A percentile compares a stretch with the other conserved stretches of the same genome.
phyloP scores from a whole-genome alignment of 257 asterid genomes.

The Solanum rostratum region DNA sequence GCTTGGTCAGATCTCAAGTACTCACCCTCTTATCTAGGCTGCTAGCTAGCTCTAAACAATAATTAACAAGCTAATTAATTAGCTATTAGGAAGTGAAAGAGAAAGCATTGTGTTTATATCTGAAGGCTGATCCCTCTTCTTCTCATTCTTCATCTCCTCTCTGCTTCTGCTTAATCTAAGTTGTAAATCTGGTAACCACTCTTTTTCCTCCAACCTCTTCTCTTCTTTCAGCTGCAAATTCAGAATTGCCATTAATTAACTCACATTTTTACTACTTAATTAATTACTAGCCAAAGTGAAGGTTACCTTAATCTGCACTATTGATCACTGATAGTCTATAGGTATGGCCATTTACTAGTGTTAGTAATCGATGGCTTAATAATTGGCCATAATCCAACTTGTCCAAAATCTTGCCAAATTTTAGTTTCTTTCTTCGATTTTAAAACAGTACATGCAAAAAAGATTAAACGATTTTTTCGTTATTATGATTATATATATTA shows the following conservation, averaged over 20 bases:
- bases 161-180: conserved; percentile 38
- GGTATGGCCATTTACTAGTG: too few species aligned
- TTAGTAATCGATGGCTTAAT: too few species aligned
- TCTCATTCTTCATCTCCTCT: conserved; percentile 14
- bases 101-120: conserved; percentile 74
- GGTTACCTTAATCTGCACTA: too few species aligned
- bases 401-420: too few species aligned
- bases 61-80: background rate
- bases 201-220: conserved; percentile 12
- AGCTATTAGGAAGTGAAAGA: conserved; percentile 30
- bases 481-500: too few species aligned
- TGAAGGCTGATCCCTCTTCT: conserved; percentile 19
- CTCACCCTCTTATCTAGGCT: conserved; percentile 28
- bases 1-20: conserved; percentile 61
- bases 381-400: too few species aligned
- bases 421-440: too few species aligned
- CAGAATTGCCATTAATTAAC: background rate
- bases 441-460: too few species aligned
- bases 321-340: too few species aligned
- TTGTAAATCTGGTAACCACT: conserved; percentile 33
- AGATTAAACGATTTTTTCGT: too few species aligned
- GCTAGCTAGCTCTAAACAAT: background rate
- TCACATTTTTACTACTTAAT: too few species aligned
- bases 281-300: too few species aligned
- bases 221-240: conserved; percentile 36